Conservation (phyloP, 768 basidiomycete genomes). For the Guyanaporus albipodus region DNA sequence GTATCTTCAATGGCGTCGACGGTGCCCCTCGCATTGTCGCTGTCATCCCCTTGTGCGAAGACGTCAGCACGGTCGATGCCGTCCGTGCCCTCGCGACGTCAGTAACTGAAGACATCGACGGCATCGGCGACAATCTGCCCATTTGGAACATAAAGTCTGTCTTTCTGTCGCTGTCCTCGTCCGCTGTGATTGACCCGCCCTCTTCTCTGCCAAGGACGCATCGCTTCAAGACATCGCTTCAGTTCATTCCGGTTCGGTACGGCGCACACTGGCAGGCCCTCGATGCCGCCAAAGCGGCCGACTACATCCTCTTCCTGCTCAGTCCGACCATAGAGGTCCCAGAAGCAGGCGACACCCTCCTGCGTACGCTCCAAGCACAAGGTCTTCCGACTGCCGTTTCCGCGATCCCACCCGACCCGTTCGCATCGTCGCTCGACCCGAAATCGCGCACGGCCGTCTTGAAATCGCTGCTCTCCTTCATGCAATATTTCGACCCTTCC, state of each 20-base stretch:
- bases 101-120: slow-evolving; percentile 43
- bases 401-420: slow-evolving; percentile 55
- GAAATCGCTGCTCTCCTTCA: slow-evolving; percentile 90
- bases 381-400: slow-evolving; percentile 84
- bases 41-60: slow-evolving; percentile 76
- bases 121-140: slow-evolving; percentile 7
- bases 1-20: slow-evolving; percentile 75
- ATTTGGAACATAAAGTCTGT: slow-evolving; percentile 68
- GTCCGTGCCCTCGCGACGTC: slow-evolving; percentile 57
- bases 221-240: slow-evolving; percentile 86
- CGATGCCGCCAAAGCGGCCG: slow-evolving; percentile 82
- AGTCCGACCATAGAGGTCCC: slow-evolving; percentile 83
- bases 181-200: slow-evolving; percentile 1
- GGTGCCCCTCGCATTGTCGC: slow-evolving; percentile 84
- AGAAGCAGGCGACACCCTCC: slow-evolving; percentile 78
- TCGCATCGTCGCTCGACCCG: slow-evolving; percentile 43
- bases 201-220: slow-evolving; percentile 55
- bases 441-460: slow-evolving; percentile 67
- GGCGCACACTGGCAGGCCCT: slow-evolving; percentile 70
- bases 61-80: slow-evolving; percentile 50
- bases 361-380: slow-evolving; percentile 85
- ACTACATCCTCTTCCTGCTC: slow-evolving; percentile 84
- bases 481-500: slow-evolving; percentile 89
- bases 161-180: not conserved
- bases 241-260: slow-evolving; percentile 77